Percentiles rank a stretch among this genome's conserved stretches.
Evolutionary conservation across 129 eudicot genomes (phyloP).

Genomic region (Chrysanthemum seticuspe): DNA sequence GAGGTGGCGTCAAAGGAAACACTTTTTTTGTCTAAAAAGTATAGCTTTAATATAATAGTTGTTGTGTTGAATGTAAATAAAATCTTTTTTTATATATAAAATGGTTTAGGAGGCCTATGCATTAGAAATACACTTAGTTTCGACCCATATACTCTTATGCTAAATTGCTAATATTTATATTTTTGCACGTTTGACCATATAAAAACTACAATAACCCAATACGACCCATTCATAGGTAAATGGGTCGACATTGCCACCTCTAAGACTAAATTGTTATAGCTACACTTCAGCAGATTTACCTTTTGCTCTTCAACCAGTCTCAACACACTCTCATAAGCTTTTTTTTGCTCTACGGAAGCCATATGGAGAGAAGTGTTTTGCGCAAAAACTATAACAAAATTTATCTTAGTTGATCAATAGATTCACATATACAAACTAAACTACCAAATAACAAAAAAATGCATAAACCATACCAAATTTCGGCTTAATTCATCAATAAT

Average conservation of each 20-base stretch:
- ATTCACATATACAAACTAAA: too few species aligned
- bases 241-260: neutral
- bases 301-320: constrained; percentile 84
- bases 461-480: too few species aligned
- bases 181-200: neutral
- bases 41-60: neutral
- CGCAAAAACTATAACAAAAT: neutral
- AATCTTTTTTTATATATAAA: neutral
- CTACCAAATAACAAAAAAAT: too few species aligned
- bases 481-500: too few species aligned
- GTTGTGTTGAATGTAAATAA: neutral
- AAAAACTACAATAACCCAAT: neutral
- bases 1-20: too few species aligned
- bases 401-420: too few species aligned
- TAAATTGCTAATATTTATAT: neutral
- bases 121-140: neutral
- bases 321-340: constrained; percentile 77
- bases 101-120: neutral
- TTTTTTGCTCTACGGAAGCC: constrained; percentile 85
- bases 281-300: constrained; percentile 36
- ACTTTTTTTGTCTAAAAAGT: neutral
- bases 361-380: constrained; percentile 65
- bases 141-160: neutral
- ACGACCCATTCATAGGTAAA: neutral
- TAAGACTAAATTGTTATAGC: neutral